Conservation (phyloP, 2,329 filamentous ascomycete species). For the Ustulina deusta region DNA sequence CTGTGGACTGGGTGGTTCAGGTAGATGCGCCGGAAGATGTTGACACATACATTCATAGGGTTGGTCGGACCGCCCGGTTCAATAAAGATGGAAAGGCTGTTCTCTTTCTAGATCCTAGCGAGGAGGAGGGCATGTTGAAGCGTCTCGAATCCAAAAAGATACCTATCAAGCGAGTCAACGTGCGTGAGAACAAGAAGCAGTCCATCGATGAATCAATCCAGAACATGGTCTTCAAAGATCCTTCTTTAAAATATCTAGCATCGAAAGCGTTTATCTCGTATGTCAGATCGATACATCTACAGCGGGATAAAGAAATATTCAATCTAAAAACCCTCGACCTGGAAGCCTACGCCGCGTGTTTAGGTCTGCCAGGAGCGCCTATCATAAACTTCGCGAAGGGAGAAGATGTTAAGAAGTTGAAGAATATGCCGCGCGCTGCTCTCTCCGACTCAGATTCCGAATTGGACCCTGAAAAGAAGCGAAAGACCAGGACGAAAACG, state of each 20-base stretch:
- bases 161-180: constrained; percentile 85
- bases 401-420: constrained; percentile 85
- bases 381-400: constrained; percentile 94
- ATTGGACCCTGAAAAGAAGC: constrained; percentile 66
- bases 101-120: constrained; percentile 89
- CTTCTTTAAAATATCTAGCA: constrained; percentile 91
- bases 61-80: constrained; percentile 61
- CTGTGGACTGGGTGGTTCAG: constrained; percentile 99
- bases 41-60: constrained; percentile 91
- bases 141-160: constrained; percentile 90
- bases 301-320: constrained; percentile 90
- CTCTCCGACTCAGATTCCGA: constrained; percentile 72
- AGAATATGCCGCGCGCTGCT: constrained; percentile 82
- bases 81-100: constrained; percentile 89
- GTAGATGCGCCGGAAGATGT: constrained; percentile 96
- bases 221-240: constrained; percentile 95
- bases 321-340: constrained; percentile 84
- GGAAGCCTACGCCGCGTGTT: constrained; percentile 84
- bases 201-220: constrained; percentile 87
- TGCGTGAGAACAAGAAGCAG: constrained; percentile 89
- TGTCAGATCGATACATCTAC: constrained; percentile 83
- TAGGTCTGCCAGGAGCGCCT: constrained; percentile 91
- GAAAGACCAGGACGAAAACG: constrained; percentile 89
- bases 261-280: constrained; percentile 97
- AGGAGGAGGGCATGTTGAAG: constrained; percentile 91